A percentile compares a stretch with the other conserved stretches of the same genome.
Evolutionary conservation across 2,329 filamentous ascomycete genomes (phyloP).

Genomic region (Fusarium tupiense): DNA sequence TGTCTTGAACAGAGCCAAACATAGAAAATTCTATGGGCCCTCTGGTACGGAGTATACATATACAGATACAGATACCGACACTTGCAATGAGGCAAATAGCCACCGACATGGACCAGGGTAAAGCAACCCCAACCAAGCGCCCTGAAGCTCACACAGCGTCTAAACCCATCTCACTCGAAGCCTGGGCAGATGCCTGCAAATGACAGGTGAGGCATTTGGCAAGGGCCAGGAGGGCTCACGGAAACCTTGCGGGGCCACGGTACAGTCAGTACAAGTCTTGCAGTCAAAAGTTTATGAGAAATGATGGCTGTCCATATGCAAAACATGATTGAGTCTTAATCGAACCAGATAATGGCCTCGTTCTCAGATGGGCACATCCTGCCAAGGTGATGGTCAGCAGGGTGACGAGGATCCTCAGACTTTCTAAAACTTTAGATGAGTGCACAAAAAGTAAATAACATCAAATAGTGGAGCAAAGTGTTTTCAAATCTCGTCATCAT

Average conservation of each 20-base stretch:
- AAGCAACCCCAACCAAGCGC: conserved; percentile 32
- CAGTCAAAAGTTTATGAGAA: conserved; percentile 7
- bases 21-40: conserved; percentile 3
- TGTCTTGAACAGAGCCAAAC: not conserved
- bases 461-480: conserved; percentile 1
- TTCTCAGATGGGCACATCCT: not conserved
- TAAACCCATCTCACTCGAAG: conserved; percentile 25
- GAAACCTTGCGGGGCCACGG: conserved; percentile 15
- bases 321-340: not conserved
- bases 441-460: not conserved
- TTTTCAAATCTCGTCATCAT: conserved; percentile 18
- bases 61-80: not conserved
- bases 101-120: conserved; percentile 14
- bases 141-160: conserved; percentile 40
- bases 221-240: conserved; percentile 10
- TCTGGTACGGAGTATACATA: not conserved
- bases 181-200: conserved; percentile 4
- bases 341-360: conserved; percentile 4
- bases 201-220: conserved; percentile 2
- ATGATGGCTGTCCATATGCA: not conserved
- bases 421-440: not conserved
- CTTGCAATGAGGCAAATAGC: conserved; percentile 17
- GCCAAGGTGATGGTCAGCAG: not conserved
- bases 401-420: conserved; percentile 6
- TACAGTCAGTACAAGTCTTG: not conserved